Evolutionary conservation across 1,284 basidiomycete species (phyloP).

Genomic region (Sanguinoderma infundibulare): DNA sequence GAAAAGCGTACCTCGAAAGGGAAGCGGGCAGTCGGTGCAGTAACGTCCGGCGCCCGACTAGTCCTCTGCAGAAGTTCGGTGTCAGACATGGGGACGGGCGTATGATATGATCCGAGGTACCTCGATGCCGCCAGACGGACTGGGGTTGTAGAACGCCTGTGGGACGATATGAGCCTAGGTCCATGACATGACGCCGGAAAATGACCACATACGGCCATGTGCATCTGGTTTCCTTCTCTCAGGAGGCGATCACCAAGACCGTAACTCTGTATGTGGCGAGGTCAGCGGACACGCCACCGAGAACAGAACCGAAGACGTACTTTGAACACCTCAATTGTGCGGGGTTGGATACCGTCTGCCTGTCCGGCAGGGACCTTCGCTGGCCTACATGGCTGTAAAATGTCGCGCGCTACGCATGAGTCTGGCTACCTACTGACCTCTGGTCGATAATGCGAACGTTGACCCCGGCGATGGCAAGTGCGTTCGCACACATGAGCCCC

Average conservation of each 20-base stretch:
- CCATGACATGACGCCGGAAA: not conserved
- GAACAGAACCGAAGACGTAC: constrained; percentile 35
- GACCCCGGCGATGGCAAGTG: constrained; percentile 60
- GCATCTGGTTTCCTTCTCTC: constrained; percentile 69
- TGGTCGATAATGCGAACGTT: constrained; percentile 70
- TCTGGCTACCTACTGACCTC: constrained; percentile 42
- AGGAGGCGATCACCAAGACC: constrained; percentile 70
- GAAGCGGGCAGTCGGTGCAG: constrained; percentile 56
- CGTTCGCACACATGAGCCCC: constrained; percentile 67
- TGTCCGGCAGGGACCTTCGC: constrained; percentile 54
- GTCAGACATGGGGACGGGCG: not conserved
- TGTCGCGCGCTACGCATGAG: too few species aligned
- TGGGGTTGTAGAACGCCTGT: constrained; percentile 79
- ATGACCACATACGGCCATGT: constrained; percentile 52
- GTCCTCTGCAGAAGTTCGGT: constrained; percentile 47
- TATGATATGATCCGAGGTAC: constrained; percentile 35
- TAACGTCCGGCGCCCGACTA: constrained; percentile 61
- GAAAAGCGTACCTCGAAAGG: constrained; percentile 59
- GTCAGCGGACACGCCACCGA: not conserved
- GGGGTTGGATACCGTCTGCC: constrained; percentile 80
- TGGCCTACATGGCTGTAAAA: not conserved
- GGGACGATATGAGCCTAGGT: not conserved
- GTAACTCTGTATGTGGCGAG: constrained; percentile 58
- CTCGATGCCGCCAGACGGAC: constrained; percentile 61
- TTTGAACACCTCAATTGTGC: constrained; percentile 80